Base-by-base conservation (phyloP, 306 rosid genomes). In the Mimosa pudica region DNA sequence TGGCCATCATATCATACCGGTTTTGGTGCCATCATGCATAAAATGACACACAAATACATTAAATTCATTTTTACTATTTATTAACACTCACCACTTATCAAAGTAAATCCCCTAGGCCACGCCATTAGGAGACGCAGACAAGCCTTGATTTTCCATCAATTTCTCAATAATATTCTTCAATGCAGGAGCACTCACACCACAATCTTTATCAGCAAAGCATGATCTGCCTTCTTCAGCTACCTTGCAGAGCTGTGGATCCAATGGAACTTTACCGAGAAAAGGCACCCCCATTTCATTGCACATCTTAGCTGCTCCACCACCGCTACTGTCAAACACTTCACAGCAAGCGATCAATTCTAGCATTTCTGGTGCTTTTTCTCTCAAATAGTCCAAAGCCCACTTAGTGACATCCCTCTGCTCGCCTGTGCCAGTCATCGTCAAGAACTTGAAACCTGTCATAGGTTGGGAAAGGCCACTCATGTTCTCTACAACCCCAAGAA, bases 211-310 rank as follows among this genome's bases (percentile, higher is more conserved):
- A 76, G 54, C 71, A 80, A 95, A 95, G 80, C 98, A 95, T 47
- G 98, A 95, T 65, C 90, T 84, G 35, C 98, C 98, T 81, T 89
- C 97, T 83, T 95, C 98, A 4, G 98, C 94, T 8, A 93, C 98
- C 89, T 92, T 95, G 70, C 98, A 89, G 63, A 93, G 97, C 88
- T 82, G 84, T 13, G 98, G 98, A 51, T 95, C 98, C 83, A 95
- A 74, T 11, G 98, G 98, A 74, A 95, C 94, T 83, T 88, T 90
- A 70, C 98, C 98, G 35, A 95, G 87, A 87, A 92, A 92, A 7
- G 93, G 92, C 18, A 95, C 92, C 14, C 85, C 94, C 97, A 93
- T 90, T 48, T 91, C 98, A 66, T 49, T 80, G 77, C 93, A 86
- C 98, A 92, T 95, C 84, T 75, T 90, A 47, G 81, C 71, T 1